Conservation (phyloP, 2,329 filamentous ascomycete genomes). For the Berkeleyomyces rouxiae region DNA sequence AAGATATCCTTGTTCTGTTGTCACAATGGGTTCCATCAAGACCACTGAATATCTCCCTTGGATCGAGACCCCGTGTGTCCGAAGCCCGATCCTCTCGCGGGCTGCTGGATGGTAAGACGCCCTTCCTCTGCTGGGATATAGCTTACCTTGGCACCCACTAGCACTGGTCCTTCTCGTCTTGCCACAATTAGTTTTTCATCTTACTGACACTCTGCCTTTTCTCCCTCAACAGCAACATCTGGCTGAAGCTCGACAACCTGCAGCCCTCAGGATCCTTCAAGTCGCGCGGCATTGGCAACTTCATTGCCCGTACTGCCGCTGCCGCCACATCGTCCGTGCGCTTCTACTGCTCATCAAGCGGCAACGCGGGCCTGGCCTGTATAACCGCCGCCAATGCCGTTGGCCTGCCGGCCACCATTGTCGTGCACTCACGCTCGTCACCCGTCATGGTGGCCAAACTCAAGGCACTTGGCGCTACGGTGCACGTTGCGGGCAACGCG, state of each 20-base stretch:
- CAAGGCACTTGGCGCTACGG: slow-evolving; percentile 46
- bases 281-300: slow-evolving; percentile 57
- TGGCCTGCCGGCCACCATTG: slow-evolving; percentile 52
- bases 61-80: slow-evolving; percentile 55
- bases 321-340: slow-evolving; percentile 30
- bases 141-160: background rate
- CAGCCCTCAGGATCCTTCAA: slow-evolving; percentile 79
- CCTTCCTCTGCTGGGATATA: slow-evolving; percentile 5
- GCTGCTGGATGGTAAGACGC: slow-evolving; percentile 50
- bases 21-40: slow-evolving; percentile 26
- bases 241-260: slow-evolving; percentile 66
- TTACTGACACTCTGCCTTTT: background rate
- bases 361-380: slow-evolving; percentile 73
- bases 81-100: slow-evolving; percentile 48
- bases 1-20: background rate
- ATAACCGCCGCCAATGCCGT: slow-evolving; percentile 54
- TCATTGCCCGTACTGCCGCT: slow-evolving; percentile 26
- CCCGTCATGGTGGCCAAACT: slow-evolving; percentile 57
- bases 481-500: slow-evolving; percentile 50
- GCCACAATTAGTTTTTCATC: background rate
- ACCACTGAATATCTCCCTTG: slow-evolving; percentile 35
- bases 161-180: background rate
- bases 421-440: slow-evolving; percentile 50
- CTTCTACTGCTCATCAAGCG: slow-evolving; percentile 68
- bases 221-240: slow-evolving; percentile 42